Evolutionary conservation across 306 rosid genomes (phyloP).

Genomic region (Luffa acutangula): DNA sequence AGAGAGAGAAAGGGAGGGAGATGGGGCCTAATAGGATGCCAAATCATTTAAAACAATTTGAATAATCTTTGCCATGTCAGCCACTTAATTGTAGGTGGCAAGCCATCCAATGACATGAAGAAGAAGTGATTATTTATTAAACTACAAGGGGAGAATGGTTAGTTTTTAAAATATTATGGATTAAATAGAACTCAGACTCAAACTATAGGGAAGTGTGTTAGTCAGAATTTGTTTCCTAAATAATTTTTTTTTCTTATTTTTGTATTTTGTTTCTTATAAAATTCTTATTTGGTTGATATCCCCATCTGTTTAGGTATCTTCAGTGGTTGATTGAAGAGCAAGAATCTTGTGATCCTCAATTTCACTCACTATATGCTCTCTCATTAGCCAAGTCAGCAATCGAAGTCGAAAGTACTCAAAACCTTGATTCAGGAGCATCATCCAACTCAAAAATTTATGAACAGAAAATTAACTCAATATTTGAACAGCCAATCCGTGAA

Average conservation of each 20-base stretch:
- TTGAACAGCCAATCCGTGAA: conserved; percentile 63
- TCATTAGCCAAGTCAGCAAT: conserved; percentile 86
- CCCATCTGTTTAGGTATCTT: conserved; percentile 50
- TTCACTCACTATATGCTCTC: conserved; percentile 85
- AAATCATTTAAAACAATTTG: not conserved
- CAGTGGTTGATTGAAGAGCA: conserved; percentile 96
- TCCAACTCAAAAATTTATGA: conserved; percentile 21
- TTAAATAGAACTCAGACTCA: not conserved
- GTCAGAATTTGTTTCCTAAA: not conserved
- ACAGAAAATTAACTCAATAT: conserved; percentile 31
- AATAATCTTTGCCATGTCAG: not conserved
- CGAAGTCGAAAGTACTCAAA: conserved; percentile 42
- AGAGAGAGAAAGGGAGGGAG: not conserved
- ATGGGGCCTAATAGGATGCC: not conserved
- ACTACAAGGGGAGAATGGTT: not conserved
- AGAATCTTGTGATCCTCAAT: conserved; percentile 60
- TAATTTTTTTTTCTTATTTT: not conserved
- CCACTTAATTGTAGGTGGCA: not conserved
- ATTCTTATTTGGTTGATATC: not conserved
- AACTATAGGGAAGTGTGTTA: not conserved
- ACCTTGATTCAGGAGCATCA: conserved; percentile 30
- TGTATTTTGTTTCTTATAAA: not conserved
- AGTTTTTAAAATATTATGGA: not conserved
- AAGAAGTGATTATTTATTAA: not conserved
- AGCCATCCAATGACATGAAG: not conserved